Conservation (phyloP, 2,329 filamentous ascomycete genomes). For the Scedosporium boydii region DNA sequence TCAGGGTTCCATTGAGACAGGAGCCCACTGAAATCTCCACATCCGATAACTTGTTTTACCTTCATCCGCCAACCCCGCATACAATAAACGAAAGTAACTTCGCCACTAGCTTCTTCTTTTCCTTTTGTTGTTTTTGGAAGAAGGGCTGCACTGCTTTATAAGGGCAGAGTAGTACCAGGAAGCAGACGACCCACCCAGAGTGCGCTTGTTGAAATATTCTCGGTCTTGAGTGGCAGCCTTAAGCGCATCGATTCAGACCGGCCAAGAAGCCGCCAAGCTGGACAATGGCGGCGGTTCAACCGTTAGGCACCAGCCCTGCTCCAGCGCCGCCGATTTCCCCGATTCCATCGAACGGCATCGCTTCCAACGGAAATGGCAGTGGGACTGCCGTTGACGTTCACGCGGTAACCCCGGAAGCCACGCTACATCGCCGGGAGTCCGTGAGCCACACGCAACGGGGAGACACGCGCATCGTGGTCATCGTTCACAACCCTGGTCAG, state of each 20-base stretch:
- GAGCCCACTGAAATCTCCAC: not conserved
- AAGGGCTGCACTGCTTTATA: no score
- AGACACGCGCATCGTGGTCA: slow-evolving; percentile 50
- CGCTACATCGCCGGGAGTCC: not conserved
- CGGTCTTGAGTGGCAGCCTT: not conserved
- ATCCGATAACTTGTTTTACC: not conserved
- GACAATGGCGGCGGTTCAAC: slow-evolving; percentile 3
- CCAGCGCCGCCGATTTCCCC: not conserved
- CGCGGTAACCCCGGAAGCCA: not conserved
- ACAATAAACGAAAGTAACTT: not conserved
- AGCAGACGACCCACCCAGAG: not conserved
- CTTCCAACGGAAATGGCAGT: not conserved
- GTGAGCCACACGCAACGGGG: slow-evolving; percentile 30
- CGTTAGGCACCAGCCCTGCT: not conserved
- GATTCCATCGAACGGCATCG: not conserved
- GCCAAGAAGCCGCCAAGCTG: not conserved
- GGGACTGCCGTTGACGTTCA: not conserved
- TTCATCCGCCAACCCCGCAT: not conserved
- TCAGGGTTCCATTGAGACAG: not conserved
- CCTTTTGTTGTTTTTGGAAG: not conserved
- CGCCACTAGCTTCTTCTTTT: not conserved
- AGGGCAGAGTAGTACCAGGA: not conserved
- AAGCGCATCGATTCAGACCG: not conserved
- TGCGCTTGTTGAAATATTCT: not conserved
- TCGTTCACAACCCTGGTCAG: slow-evolving; percentile 63